A percentile compares a stretch with the other conserved stretches of the same genome.
phyloP scores from a whole-genome alignment of 2,329 filamentous ascomycete genomes.

The Xylariaceae sp. region DNA sequence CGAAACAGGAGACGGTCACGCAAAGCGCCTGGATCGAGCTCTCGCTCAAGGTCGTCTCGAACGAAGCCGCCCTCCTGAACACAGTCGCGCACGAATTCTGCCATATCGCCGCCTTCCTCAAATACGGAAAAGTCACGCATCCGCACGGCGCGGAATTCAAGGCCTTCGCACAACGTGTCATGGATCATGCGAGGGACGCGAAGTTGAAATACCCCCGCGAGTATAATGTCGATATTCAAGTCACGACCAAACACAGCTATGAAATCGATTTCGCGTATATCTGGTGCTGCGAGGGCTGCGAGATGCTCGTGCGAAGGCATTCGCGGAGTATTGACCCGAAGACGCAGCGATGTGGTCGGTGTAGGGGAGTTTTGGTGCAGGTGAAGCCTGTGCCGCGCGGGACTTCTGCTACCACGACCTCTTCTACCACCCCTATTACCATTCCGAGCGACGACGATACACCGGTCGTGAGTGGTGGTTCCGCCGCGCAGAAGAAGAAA shows the following conservation, averaged over 20 bases:
- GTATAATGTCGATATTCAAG: conserved; percentile 46
- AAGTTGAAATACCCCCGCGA: conserved; percentile 12
- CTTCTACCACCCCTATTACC: conserved; percentile 45
- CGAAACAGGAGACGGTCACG: conserved; percentile 20
- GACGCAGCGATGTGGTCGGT: conserved; percentile 71
- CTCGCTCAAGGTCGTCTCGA: conserved; percentile 79
- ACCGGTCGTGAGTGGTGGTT: neutral
- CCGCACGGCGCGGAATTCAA: conserved; percentile 86
- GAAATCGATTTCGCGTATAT: conserved; percentile 88
- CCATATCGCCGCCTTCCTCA: conserved; percentile 87
- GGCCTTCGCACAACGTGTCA: conserved; percentile 58
- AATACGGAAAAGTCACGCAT: conserved; percentile 66
- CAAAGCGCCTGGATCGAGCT: conserved; percentile 78
- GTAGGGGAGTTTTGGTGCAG: conserved; percentile 64
- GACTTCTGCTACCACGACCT: neutral
- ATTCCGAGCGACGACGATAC: conserved; percentile 9
- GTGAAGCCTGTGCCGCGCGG: conserved; percentile 67
- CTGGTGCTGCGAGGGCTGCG: conserved; percentile 71
- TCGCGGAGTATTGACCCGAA: conserved; percentile 74
- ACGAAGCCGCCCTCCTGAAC: conserved; percentile 72
- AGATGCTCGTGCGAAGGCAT: conserved; percentile 71
- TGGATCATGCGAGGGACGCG: conserved; percentile 46
- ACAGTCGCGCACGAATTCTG: conserved; percentile 97
- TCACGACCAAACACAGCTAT: conserved; percentile 88
- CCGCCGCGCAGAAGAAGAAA: neutral